These are phyloP conservation scores for Edhazardia aedis DNA, from an alignment of 371 early-diverging fungal species.

Conservation along the genomic window DNA sequence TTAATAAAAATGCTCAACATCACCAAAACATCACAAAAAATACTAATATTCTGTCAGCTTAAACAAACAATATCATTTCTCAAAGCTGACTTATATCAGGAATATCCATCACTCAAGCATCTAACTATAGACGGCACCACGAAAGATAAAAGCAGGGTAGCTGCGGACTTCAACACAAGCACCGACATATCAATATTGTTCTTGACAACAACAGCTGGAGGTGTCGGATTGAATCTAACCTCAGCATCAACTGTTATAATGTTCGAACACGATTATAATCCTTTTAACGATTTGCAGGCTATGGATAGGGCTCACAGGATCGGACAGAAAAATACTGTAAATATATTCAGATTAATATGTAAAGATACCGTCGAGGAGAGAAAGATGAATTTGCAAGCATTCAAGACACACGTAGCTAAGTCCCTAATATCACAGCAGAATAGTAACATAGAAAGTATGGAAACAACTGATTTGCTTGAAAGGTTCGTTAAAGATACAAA, in stretches of 20 bases:
- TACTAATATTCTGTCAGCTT: constrained; percentile 81
- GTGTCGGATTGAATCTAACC: constrained; percentile 86
- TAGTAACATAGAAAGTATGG: constrained; percentile 46
- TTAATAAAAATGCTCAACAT: constrained; percentile 60
- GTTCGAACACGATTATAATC: constrained; percentile 99
- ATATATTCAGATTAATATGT: constrained; percentile 68
- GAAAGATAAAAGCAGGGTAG: constrained; percentile 61
- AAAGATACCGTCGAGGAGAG: constrained; percentile 73
- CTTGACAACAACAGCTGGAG: constrained; percentile 87
- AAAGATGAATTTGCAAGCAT: constrained; percentile 84
- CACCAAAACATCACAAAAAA: constrained; percentile 53
- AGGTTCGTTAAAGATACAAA: constrained; percentile 16
- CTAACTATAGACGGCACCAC: constrained; percentile 81
- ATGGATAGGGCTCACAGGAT: constrained; percentile 89
- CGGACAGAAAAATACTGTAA: constrained; percentile 85
- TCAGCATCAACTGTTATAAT: constrained; percentile 96
- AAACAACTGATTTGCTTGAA: constrained; percentile 40
- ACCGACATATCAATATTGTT: constrained; percentile 76
- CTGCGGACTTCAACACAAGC: constrained; percentile 72
- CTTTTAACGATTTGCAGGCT: constrained; percentile 75
- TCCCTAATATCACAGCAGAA: constrained; percentile 87
- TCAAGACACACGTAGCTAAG: constrained; percentile 91
- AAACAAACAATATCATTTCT: constrained; percentile 84
- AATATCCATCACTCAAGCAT: constrained; percentile 44
- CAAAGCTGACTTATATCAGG: constrained; percentile 41